Percentiles rank a stretch among this genome's conserved stretches.
phyloP scores from a whole-genome alignment of 2,329 filamentous ascomycete species.

The Penicillium italicum region DNA sequence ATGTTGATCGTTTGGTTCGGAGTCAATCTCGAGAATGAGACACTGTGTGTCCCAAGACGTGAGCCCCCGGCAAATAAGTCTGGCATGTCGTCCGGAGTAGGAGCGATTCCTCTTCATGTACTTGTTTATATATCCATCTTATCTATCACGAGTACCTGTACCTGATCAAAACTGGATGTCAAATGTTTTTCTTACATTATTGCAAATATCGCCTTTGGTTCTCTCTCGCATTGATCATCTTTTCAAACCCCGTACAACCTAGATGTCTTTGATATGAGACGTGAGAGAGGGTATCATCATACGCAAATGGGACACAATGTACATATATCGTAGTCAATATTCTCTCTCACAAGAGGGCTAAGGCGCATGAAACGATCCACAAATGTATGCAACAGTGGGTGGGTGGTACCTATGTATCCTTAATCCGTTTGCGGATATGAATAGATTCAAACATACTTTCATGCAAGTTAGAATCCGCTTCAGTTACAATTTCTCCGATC shows the following conservation, averaged over 20 bases:
- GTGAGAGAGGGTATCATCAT: no score
- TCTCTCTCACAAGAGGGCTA: no score
- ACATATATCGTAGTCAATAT: no score
- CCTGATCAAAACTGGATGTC: slow-evolving; percentile 5
- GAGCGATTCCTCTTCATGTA: slow-evolving; percentile 4
- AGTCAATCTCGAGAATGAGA: neutral
- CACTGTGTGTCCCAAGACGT: neutral
- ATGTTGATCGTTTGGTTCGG: neutral
- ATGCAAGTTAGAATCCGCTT: neutral
- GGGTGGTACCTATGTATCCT: neutral
- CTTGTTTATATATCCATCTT: slow-evolving; percentile 7
- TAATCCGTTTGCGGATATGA: neutral
- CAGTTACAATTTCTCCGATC: neutral
- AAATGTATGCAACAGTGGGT: no score
- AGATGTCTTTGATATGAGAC: neutral
- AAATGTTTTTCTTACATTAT: neutral
- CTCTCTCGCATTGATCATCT: neutral
- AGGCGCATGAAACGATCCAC: no score
- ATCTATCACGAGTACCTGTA: neutral
- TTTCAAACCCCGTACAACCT: neutral
- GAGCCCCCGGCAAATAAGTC: neutral
- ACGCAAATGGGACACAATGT: no score
- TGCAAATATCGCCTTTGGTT: neutral
- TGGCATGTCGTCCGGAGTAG: slow-evolving; percentile 5
- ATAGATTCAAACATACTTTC: no score